Conservation (phyloP, 2,329 filamentous ascomycete species). For the Microthyrium microscopicum region DNA sequence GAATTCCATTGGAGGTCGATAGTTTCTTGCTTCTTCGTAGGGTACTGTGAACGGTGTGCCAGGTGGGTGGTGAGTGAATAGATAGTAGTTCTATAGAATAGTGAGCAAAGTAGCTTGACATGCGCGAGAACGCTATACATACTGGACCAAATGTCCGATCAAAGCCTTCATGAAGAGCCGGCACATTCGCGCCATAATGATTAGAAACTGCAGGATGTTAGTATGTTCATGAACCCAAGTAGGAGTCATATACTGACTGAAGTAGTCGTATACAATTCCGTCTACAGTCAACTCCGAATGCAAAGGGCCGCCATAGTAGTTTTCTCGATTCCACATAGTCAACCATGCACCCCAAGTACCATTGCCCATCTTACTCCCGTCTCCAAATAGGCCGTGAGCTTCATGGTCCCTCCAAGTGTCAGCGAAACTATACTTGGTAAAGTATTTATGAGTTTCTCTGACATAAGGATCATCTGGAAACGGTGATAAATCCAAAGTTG, state of each 20-base stretch:
- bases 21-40: constrained; percentile 36
- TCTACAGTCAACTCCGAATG: constrained; percentile 48
- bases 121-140: too few relatives aligned
- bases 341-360: constrained; percentile 3
- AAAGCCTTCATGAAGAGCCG: constrained; percentile 48
- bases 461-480: constrained; percentile 39
- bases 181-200: constrained; percentile 45
- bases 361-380: background rate
- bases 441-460: constrained; percentile 40
- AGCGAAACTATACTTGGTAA: constrained; percentile 49
- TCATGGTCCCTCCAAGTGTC: constrained; percentile 41
- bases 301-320: constrained; percentile 43
- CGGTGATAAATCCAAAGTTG: constrained; percentile 44
- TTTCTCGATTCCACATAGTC: constrained; percentile 19
- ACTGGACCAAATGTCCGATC: constrained; percentile 49
- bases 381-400: constrained; percentile 34
- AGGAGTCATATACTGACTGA: too few relatives aligned
- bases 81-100: too few relatives aligned
- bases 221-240: too few relatives aligned
- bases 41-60: constrained; percentile 31
- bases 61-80: constrained; percentile 41
- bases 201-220: too few relatives aligned
- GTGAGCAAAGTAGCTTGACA: too few relatives aligned
- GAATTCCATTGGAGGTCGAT: constrained; percentile 35
- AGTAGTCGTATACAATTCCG: constrained; percentile 50